Percentiles rank a stretch among this genome's conserved stretches.
Evolutionary conservation across 345 rosid species (phyloP).

Genomic region (Melaleuca alternifolia): DNA sequence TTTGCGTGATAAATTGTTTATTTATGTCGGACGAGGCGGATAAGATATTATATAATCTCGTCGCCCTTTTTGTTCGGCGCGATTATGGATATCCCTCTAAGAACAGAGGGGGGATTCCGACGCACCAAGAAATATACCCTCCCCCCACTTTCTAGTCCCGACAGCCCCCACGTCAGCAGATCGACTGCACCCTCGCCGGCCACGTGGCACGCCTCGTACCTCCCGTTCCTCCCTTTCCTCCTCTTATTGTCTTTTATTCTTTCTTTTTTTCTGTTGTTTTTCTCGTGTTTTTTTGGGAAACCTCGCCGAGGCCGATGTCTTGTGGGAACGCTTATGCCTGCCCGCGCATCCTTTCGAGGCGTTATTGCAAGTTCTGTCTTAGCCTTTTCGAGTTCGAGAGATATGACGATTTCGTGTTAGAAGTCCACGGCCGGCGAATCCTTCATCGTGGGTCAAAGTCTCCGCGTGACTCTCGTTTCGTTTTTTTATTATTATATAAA

Average conservation of each 20-base stretch:
- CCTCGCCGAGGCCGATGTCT: too few species aligned
- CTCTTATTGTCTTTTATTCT: too few species aligned
- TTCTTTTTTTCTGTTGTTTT: not conserved
- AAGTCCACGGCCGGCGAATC: too few species aligned
- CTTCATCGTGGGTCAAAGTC: too few species aligned
- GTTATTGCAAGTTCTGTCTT: too few species aligned
- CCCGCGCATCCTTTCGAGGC: too few species aligned
- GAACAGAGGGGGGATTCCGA: not conserved
- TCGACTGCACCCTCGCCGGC: not conserved
- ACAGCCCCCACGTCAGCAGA: not conserved
- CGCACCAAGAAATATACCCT: not conserved
- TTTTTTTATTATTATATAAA: too few species aligned
- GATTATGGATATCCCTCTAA: not conserved
- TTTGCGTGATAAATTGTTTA: not conserved
- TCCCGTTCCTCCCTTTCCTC: not conserved
- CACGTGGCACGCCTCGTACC: not conserved
- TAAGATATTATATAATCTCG: not conserved
- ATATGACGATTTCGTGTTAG: too few species aligned
- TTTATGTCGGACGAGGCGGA: not conserved
- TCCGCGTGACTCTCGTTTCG: not conserved
- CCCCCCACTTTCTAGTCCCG: not conserved
- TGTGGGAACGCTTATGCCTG: too few species aligned
- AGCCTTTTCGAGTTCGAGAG: too few species aligned
- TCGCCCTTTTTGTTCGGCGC: not conserved
- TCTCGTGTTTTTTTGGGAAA: too few species aligned